These are phyloP conservation scores for Carex sylvatica DNA, from an alignment of 202 grass and related monocot genomes.

Conservation along the genomic window DNA sequence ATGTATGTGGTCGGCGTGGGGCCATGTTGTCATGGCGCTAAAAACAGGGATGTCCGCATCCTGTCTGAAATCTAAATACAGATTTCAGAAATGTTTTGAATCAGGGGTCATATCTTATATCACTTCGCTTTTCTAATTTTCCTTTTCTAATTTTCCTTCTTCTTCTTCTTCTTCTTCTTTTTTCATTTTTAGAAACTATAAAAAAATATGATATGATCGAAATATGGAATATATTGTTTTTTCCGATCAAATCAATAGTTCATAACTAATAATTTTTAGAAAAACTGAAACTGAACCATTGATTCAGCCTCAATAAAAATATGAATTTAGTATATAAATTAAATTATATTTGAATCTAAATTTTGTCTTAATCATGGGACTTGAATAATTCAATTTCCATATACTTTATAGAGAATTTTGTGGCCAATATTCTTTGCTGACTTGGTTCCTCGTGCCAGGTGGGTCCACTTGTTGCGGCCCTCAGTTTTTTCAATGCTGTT, in stretches of 20 bases:
- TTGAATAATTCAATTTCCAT: background rate
- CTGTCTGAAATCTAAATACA: background rate
- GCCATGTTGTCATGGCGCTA: background rate
- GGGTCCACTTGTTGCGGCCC: background rate
- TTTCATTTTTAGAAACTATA: no score
- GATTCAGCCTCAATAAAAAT: no score
- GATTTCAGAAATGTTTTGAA: background rate
- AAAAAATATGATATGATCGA: no score
- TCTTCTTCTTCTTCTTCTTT: no score
- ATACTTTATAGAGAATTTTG: background rate
- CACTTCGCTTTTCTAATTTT: background rate
- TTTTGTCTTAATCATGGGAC: background rate
- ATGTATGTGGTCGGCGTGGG: no score
- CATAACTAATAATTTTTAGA: no score
- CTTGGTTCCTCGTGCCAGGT: background rate
- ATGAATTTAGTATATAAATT: no score
- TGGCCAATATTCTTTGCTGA: background rate
- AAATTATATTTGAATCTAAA: no score
- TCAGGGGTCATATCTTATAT: background rate
- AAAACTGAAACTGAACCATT: no score
- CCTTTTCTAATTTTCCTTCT: background rate
- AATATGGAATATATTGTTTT: no score
- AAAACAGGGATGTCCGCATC: background rate
- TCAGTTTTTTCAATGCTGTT: background rate
- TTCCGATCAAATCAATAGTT: no score